A percentile compares a stretch with the other conserved stretches of the same genome.
phyloP scores from a whole-genome alignment of 169 alveolate genomes.

The Cryptosporidium felis region DNA sequence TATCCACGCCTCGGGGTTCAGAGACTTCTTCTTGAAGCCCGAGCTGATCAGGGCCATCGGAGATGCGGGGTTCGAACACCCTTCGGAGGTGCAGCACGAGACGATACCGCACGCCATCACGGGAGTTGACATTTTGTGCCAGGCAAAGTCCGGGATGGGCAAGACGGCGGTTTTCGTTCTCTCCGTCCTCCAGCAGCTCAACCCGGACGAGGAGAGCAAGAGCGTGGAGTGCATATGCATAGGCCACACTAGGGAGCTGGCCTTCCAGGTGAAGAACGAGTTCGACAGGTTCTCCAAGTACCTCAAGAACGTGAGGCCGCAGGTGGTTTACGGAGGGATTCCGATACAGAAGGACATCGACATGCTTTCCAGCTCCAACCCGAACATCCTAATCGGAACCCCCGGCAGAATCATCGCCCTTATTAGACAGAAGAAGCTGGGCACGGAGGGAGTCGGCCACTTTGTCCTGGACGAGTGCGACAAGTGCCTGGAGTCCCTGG shows the following conservation, averaged over 20 bases:
- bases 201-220: slow-evolving; percentile 86
- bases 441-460: slow-evolving; percentile 91
- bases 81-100: slow-evolving; percentile 99
- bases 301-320: slow-evolving; percentile 92
- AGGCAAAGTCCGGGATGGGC: slow-evolving; percentile 99
- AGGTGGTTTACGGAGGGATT: slow-evolving; percentile 98
- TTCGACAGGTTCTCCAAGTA: slow-evolving; percentile 96
- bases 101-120: slow-evolving; percentile 98
- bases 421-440: slow-evolving; percentile 89
- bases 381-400: slow-evolving; percentile 98
- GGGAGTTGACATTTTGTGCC: slow-evolving; percentile 98
- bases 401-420: slow-evolving; percentile 99
- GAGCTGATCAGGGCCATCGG: slow-evolving; percentile 95
- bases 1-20: slow-evolving; percentile 91
- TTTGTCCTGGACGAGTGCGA: slow-evolving; percentile 99
- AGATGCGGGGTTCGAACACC: slow-evolving; percentile 99
- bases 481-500: slow-evolving; percentile 97
- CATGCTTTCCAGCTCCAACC: slow-evolving; percentile 90
- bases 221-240: slow-evolving; percentile 91
- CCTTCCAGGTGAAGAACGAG: slow-evolving; percentile 98
- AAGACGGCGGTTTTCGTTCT: slow-evolving; percentile 99
- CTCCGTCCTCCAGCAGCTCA: slow-evolving; percentile 94
- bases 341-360: slow-evolving; percentile 92
- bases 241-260: slow-evolving; percentile 99
- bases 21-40: slow-evolving; percentile 96